These are phyloP conservation scores for Pyronema omphalodes DNA, from an alignment of 495 filamentous ascomycete species.

Conservation along the genomic window DNA sequence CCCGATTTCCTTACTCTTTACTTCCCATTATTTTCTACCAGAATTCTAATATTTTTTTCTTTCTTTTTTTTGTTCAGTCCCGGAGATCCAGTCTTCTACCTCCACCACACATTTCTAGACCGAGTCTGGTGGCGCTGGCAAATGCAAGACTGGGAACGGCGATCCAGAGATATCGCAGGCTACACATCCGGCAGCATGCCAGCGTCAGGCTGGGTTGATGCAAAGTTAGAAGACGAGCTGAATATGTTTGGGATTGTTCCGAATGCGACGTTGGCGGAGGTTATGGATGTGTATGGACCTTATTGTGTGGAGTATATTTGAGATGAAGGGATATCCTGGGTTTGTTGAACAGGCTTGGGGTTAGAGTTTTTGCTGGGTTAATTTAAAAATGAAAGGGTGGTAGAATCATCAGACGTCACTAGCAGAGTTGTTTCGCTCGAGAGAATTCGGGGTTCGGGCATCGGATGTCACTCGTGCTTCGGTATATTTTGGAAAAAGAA, in stretches of 20 bases:
- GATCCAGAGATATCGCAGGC: slow-evolving; percentile 15
- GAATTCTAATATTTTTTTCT: slow-evolving; percentile 7
- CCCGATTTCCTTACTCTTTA: not conserved
- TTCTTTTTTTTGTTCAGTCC: slow-evolving; percentile 7
- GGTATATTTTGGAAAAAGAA: too few species aligned
- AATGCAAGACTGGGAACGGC: slow-evolving; percentile 11
- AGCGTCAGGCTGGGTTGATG: slow-evolving; percentile 6
- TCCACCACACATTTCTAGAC: slow-evolving; percentile 35
- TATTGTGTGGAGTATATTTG: too few species aligned
- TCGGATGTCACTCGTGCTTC: too few species aligned
- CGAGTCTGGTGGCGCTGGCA: slow-evolving; percentile 35
- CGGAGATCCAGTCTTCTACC: slow-evolving; percentile 32
- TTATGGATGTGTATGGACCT: slow-evolving; percentile 19
- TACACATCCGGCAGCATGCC: slow-evolving; percentile 7
- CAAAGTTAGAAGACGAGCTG: slow-evolving; percentile 13
- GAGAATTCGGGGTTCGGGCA: too few species aligned
- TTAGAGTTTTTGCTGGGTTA: too few species aligned
- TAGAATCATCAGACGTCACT: too few species aligned
- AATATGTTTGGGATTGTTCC: slow-evolving; percentile 20
- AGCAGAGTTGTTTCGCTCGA: too few species aligned
- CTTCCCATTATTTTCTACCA: not conserved
- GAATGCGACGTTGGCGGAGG: slow-evolving; percentile 9
- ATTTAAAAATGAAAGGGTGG: too few species aligned
- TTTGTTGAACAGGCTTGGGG: too few species aligned
- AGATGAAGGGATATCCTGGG: too few species aligned